phyloP scores from a whole-genome alignment of 2,329 filamentous ascomycete genomes.

The Xylaria sp. region DNA sequence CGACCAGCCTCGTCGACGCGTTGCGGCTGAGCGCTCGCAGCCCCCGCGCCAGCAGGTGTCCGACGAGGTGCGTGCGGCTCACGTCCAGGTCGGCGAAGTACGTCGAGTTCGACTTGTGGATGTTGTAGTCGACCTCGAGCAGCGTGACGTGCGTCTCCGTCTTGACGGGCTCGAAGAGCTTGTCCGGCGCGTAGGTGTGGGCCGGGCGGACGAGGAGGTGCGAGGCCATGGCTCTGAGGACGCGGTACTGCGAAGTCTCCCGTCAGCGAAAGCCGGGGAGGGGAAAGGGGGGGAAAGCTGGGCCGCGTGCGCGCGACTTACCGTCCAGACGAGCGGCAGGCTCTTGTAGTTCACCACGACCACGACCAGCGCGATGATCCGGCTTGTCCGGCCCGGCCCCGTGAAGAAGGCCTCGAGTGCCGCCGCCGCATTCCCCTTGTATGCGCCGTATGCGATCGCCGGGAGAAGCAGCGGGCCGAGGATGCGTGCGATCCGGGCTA shows the following conservation, averaged over 20 bases:
- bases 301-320: slow-evolving; percentile 48
- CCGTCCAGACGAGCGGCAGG: slow-evolving; percentile 77
- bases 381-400: slow-evolving; percentile 59
- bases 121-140: slow-evolving; percentile 84
- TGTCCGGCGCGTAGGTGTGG: slow-evolving; percentile 59
- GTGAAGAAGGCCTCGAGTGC: slow-evolving; percentile 54
- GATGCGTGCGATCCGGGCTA: slow-evolving; percentile 29
- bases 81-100: slow-evolving; percentile 89
- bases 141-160: slow-evolving; percentile 69
- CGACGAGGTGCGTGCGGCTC: slow-evolving; percentile 79
- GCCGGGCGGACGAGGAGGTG: slow-evolving; percentile 58
- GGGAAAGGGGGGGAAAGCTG: too few relatives aligned
- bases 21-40: slow-evolving; percentile 59
- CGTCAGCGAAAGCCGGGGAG: not conserved
- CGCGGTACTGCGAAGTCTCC: slow-evolving; percentile 53
- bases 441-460: slow-evolving; percentile 53
- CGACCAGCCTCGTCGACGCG: slow-evolving; percentile 54
- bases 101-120: slow-evolving; percentile 83
- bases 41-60: slow-evolving; percentile 66
- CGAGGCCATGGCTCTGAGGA: slow-evolving; percentile 62
- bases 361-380: slow-evolving; percentile 60
- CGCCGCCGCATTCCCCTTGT: slow-evolving; percentile 50
- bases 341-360: slow-evolving; percentile 73
- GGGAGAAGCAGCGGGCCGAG: slow-evolving; percentile 51
- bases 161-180: slow-evolving; percentile 75